Base-by-base conservation (phyloP, 805 yeast species). In the Peterozyma xylosa region DNA sequence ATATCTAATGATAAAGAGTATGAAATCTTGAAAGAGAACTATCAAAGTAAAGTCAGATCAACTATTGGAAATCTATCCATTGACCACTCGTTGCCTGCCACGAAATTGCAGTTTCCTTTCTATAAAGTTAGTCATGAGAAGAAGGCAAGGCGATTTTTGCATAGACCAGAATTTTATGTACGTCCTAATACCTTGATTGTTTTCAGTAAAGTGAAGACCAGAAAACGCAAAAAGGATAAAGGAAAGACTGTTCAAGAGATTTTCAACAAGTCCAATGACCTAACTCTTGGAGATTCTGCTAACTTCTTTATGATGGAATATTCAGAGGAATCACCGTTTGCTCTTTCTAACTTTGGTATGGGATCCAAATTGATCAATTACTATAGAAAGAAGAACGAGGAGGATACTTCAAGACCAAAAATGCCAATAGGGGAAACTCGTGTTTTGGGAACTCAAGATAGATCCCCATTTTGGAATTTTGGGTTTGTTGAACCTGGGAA, bases 381-480 rank as follows among this genome's bases (percentile, higher is more conserved):
- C 59, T 93, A 93, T 62, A 74, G 99, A 51, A 91, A 91, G 59
- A 78, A 76, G 48, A 71, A 71, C 46, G 88, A 82, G 13, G 89
- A 86, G 41, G 99, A 93, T 59, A 75, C 78, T 3, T 71, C 85
- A 5, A 76, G 98, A 48, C 98, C 98, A 0, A 91, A 90, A 55
- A 69, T 89, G 27, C 76, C 87, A 1, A 73, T 89, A 36, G 99
- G 99, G 38, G 99, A 93, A 59, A 93, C 98, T 0, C 93, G 86
- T 63, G 96, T 93, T 2, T 68, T 93, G 33, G 97, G 96, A n/a
- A 86, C 87, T 1, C 96, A 90, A 58, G 99, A 93, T 63, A 75
- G 95, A 54, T 86, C 96, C 7, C 97, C 99, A 11, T 93, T 93
- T 59, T 93, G 99, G 98, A 93, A 90, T 60, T 93, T 89, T 67